Base-by-base conservation (phyloP, 108 stramenopile genomes). In the Cylindrotheca fusiformis region DNA sequence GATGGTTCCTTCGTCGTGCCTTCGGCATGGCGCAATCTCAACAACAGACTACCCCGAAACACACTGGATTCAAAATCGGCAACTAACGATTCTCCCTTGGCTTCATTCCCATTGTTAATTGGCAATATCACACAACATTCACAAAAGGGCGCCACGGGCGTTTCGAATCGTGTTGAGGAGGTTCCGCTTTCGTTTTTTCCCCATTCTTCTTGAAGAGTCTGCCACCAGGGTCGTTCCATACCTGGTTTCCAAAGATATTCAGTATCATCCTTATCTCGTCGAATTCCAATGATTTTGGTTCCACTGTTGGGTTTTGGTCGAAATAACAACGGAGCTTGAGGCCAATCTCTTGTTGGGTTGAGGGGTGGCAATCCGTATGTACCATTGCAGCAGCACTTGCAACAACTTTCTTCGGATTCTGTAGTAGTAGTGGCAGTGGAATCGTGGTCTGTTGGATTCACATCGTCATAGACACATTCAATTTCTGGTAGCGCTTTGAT, bases 11-110 rank as follows among this genome's bases (percentile, higher is more conserved):
- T 23, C 29, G 33, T 31, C 10, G 5, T 29, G 23, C 26, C 4
- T 1, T 29, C 30, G 24, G 58, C 52, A 23, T 60, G 41, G 47
- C 69, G 75, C 18, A 87, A 73, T 18, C 86, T 74, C 55, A 87
- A 36, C 27, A 81, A 49, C 4, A 71, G 45, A 1, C 80, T 79
- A 29, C 86, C 86, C 23, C 78, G 62, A 47, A 87, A 87, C 25
- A 64, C 41, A 25, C 68, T 65, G 3, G 72, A 70, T 68, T 87
- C 80, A 77, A 87, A 87, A 50, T 86, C 85, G 24, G 82, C 58
- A 4, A 85, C 81, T 48, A 82, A 29, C 41, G 78, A 77, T 19
- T 71, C 58, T 49, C 84, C 84, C 17, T 48, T 26, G 17, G 58
- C 46, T 44, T 85, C 84, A 14, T 22, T 54, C 14, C 84, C 84